phyloP scores from a whole-genome alignment of 345 rosid genomes.

The Conringia planisiliqua region DNA sequence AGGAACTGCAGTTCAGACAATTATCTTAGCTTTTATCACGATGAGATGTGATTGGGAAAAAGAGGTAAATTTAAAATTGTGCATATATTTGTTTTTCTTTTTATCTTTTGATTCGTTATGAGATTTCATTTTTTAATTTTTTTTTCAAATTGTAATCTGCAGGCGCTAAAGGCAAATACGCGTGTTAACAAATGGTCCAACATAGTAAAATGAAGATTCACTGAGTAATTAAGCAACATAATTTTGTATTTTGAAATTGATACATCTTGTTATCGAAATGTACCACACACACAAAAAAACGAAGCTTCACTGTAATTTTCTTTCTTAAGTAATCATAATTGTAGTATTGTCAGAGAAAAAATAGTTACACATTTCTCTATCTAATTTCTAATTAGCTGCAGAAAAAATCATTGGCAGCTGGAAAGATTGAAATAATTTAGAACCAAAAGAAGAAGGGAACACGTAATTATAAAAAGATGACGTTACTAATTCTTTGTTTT shows the following conservation, averaged over 20 bases:
- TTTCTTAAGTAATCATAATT: no score
- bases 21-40: slow-evolving; percentile 49
- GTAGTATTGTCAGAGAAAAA: no score
- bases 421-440: no score
- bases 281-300: neutral
- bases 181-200: slow-evolving; percentile 60
- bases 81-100: neutral
- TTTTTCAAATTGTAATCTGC: neutral
- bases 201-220: slow-evolving; percentile 9
- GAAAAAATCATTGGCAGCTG: no score
- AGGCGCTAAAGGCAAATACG: slow-evolving; percentile 66
- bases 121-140: neutral
- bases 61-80: slow-evolving; percentile 42
- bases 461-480: no score
- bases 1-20: slow-evolving; percentile 74
- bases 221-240: neutral
- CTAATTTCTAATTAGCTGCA: no score
- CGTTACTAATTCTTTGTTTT: neutral
- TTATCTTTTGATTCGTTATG: neutral
- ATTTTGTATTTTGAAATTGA: neutral
- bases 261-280: neutral
- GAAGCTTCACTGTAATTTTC: no score
- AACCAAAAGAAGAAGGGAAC: no score
- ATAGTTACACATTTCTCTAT: no score
- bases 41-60: slow-evolving; percentile 72